Evolutionary conservation across 495 filamentous ascomycete species (phyloP), one percentile per base, ranked within the genome.

Genomic region (Neurospora cerealis): DNA sequence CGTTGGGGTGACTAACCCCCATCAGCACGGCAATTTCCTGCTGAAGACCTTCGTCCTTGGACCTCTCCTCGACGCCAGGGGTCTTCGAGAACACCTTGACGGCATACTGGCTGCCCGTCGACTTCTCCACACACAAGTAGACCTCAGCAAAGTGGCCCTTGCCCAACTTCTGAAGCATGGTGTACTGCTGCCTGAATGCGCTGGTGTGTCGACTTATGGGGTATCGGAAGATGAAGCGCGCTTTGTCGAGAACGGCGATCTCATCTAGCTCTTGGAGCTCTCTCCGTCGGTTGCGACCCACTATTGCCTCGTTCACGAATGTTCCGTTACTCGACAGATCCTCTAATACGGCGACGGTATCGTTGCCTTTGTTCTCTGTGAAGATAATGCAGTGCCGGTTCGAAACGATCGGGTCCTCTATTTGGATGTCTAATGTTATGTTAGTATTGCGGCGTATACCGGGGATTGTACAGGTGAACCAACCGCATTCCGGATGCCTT

Each of bases 101-200:
- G 7, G 96, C 96, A 83, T 91, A 98, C 42, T 91, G 87, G 70
- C 89, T 87, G 24, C 96, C 96, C 0, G 92, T 92, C 62, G 88
- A 84, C 79, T 93, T 93, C 80, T 98, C 94, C 2, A 94, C 88
- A 76, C 95, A 97, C 2, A 97, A 84, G 79, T 95, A 96, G 15
- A 99, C 96, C 11, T 94, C 93, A 60, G 96, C 96, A 82, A 98
- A 98, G 80, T 98, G 95, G 28, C 96, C 96, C 81, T 97, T 97
- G 73, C 96, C 96, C 17, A 99, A 89, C 80, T 95, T 93, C 72
- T 95, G 89, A 44, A 93, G 86, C 17, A 95, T 87, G 13, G 88
- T 91, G 79, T 96, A 99, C 76, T 97, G 93, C 75, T 97, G 93
- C 39, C 86, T 80, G 84, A 99, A 99, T 3, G 85, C 89, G 78